Percentiles rank a stretch among this genome's conserved stretches.
Evolutionary conservation across 148 eudicot genomes (phyloP).

Genomic region (Camellia sinensis): DNA sequence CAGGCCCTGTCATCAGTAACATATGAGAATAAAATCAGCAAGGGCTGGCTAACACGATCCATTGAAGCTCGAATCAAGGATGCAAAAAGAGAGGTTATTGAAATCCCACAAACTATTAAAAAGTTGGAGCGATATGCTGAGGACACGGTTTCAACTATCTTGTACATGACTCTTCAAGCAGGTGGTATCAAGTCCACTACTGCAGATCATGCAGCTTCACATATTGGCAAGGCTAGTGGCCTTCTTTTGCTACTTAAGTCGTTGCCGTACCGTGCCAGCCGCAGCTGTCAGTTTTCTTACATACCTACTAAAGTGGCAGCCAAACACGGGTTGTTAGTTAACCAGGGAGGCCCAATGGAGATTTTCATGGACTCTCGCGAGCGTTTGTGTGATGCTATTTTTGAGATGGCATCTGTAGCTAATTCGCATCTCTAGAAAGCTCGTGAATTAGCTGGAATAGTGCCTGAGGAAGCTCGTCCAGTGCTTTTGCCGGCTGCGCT

Average conservation of each 20-base stretch:
- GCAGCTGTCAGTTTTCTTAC: slow-evolving; percentile 58
- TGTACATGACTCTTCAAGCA: slow-evolving; percentile 76
- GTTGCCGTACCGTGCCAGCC: slow-evolving; percentile 72
- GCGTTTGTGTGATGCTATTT: slow-evolving; percentile 61
- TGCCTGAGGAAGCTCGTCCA: slow-evolving; percentile 70
- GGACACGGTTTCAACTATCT: slow-evolving; percentile 61
- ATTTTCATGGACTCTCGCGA: slow-evolving; percentile 57
- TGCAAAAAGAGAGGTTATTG: slow-evolving; percentile 64
- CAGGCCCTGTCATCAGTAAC: slow-evolving; percentile 67
- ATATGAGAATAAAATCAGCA: slow-evolving; percentile 64
- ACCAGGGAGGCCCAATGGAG: slow-evolving; percentile 43
- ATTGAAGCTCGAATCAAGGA: slow-evolving; percentile 84
- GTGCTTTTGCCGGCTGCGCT: slow-evolving; percentile 86
- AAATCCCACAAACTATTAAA: slow-evolving; percentile 25
- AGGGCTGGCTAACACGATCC: slow-evolving; percentile 76
- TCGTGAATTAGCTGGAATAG: slow-evolving; percentile 56
- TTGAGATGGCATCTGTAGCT: slow-evolving; percentile 89
- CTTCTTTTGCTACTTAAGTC: slow-evolving; percentile 73
- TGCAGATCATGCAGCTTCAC: slow-evolving; percentile 98
- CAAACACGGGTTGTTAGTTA: slow-evolving; percentile 57
- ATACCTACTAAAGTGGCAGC: slow-evolving; percentile 70
- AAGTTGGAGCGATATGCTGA: too few species aligned
- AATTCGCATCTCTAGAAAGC: slow-evolving; percentile 82
- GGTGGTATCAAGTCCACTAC: slow-evolving; percentile 77
- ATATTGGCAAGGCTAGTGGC: slow-evolving; percentile 92